Evolutionary conservation across 2,329 filamentous ascomycete genomes (phyloP).

Genomic region (Pseudocercospora pini-densiflorae): DNA sequence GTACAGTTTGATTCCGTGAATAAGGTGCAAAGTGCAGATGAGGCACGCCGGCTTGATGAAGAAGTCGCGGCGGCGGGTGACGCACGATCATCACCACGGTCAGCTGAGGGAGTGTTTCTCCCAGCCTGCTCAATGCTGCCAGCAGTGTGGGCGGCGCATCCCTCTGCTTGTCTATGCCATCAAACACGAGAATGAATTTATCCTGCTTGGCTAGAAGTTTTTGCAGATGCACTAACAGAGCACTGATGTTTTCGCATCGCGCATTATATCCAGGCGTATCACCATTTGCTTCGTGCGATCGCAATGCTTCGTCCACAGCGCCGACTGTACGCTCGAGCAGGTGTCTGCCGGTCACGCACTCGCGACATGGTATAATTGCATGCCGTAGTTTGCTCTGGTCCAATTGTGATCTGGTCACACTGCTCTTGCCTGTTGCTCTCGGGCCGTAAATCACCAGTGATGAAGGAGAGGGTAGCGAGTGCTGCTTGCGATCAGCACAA

Average conservation of each 20-base stretch:
- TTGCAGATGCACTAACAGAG: constrained; percentile 73
- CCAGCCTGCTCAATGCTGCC: constrained; percentile 78
- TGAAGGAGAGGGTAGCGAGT: constrained; percentile 68
- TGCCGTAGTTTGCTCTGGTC: constrained; percentile 56
- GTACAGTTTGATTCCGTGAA: constrained; percentile 75
- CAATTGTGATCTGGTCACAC: constrained; percentile 68
- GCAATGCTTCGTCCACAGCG: constrained; percentile 49
- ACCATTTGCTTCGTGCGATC: constrained; percentile 29
- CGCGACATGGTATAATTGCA: constrained; percentile 69
- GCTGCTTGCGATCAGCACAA: constrained; percentile 48
- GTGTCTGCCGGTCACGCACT: constrained; percentile 80
- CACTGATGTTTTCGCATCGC: constrained; percentile 79
- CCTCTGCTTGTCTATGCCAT: constrained; percentile 82
- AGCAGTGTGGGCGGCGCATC: constrained; percentile 80
- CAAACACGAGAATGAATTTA: constrained; percentile 82
- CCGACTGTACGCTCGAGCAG: constrained; percentile 73
- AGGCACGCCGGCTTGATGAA: constrained; percentile 72
- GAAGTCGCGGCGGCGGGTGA: constrained; percentile 68
- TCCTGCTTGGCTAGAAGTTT: constrained; percentile 60
- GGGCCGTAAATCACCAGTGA: constrained; percentile 83
- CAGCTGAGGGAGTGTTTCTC: constrained; percentile 78
- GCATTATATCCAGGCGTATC: constrained; percentile 51
- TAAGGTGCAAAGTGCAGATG: constrained; percentile 86
- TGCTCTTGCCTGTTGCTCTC: constrained; percentile 84
- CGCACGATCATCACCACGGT: constrained; percentile 78